phyloP scores from a whole-genome alignment of 345 rosid genomes.

The Hypericum androsaemum region DNA sequence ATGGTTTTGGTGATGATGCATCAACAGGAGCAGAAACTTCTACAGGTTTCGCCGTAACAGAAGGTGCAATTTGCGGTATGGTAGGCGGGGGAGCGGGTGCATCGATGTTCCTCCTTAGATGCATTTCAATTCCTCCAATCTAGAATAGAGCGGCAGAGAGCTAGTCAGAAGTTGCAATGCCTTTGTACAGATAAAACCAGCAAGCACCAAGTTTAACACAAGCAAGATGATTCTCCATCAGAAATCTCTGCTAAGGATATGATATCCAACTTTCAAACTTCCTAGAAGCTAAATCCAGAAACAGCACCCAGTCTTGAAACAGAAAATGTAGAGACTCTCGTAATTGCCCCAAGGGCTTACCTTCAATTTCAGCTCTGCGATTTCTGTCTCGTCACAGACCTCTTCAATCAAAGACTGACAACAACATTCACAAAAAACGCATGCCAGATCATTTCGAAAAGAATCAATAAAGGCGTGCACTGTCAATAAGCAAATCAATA shows the following conservation, averaged over 20 bases:
- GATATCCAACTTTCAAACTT: no score
- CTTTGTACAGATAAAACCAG: no score
- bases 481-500: no score
- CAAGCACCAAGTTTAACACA: no score
- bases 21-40: slow-evolving; percentile 37
- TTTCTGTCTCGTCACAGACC: slow-evolving; percentile 90
- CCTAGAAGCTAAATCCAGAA: no score
- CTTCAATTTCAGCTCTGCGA: slow-evolving; percentile 87
- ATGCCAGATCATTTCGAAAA: no score
- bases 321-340: slow-evolving; percentile 2
- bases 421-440: no score
- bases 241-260: no score
- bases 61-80: slow-evolving; percentile 28
- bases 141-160: slow-evolving; percentile 20
- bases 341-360: slow-evolving; percentile 29
- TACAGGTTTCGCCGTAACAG: slow-evolving; percentile 72
- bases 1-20: slow-evolving; percentile 32
- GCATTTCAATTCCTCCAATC: slow-evolving; percentile 94
- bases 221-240: no score
- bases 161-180: neutral
- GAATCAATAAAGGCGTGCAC: no score
- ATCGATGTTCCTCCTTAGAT: slow-evolving; percentile 63
- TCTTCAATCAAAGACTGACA: slow-evolving; percentile 65
- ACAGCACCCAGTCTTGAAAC: neutral
- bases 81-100: slow-evolving; percentile 33